Conservation (phyloP, 2,329 filamentous ascomycete species). For the Aureobasidium sp. region DNA sequence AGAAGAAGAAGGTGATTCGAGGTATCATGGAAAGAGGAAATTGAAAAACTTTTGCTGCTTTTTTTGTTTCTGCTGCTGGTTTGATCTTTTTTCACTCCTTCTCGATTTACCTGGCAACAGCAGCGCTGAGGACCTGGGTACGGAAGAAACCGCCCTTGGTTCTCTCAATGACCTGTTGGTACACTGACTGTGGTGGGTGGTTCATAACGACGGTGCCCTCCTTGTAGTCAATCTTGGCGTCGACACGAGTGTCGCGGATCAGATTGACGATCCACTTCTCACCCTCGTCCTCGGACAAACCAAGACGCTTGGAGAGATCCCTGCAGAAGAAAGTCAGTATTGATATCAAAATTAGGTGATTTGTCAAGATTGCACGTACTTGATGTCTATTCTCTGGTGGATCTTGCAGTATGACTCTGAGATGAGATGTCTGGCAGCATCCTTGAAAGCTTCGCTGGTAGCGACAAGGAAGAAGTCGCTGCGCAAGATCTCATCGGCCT, state of each 20-base stretch:
- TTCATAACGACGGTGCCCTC: slow-evolving; percentile 99
- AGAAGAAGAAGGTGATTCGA: background rate
- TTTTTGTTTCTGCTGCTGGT: slow-evolving; percentile 9
- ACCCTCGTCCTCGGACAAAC: slow-evolving; percentile 85
- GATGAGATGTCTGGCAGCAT: slow-evolving; percentile 90
- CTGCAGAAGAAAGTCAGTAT: slow-evolving; percentile 31
- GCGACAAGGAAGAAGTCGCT: slow-evolving; percentile 92
- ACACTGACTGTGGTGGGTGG: slow-evolving; percentile 95
- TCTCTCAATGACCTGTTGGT: slow-evolving; percentile 98
- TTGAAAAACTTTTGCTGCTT: slow-evolving; percentile 11
- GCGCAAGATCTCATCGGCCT: slow-evolving; percentile 85
- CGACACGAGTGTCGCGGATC: slow-evolving; percentile 92
- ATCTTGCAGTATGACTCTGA: slow-evolving; percentile 99
- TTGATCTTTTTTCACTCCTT: background rate
- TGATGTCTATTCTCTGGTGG: slow-evolving; percentile 96
- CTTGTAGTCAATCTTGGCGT: slow-evolving; percentile 99
- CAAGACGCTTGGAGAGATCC: slow-evolving; percentile 85
- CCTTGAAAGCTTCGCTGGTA: slow-evolving; percentile 81
- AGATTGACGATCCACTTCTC: slow-evolving; percentile 99
- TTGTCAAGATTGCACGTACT: slow-evolving; percentile 42
- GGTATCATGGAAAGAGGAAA: background rate
- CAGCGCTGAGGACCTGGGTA: slow-evolving; percentile 78
- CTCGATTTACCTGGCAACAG: slow-evolving; percentile 40
- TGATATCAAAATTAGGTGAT: too few species aligned
- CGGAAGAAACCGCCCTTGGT: slow-evolving; percentile 99